Evolutionary conservation across 148 eudicot species (phyloP).

Genomic region (Rhododendron molle): DNA sequence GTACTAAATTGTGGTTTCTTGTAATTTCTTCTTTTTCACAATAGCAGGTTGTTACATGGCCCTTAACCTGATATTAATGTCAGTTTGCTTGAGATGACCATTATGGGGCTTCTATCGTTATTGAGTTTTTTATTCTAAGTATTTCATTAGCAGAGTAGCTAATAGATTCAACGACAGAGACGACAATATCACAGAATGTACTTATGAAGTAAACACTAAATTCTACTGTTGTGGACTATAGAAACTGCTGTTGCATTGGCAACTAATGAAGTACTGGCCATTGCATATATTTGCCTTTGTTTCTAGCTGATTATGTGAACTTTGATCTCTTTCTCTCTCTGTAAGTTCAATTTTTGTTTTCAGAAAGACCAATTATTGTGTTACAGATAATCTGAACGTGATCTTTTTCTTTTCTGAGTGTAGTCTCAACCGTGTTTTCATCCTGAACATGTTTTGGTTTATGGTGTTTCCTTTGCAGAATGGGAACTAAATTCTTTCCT

Average conservation of each 20-base stretch:
- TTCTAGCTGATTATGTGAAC: neutral
- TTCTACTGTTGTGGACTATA: neutral
- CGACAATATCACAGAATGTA: neutral
- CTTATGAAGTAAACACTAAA: neutral
- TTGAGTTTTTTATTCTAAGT: neutral
- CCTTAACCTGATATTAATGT: neutral
- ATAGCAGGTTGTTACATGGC: neutral
- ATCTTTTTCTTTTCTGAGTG: neutral
- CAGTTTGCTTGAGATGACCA: neutral
- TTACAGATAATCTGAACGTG: neutral
- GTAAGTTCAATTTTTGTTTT: neutral
- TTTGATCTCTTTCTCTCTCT: neutral
- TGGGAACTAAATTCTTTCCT: conserved; percentile 2
- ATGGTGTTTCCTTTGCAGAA: neutral
- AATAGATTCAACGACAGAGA: neutral
- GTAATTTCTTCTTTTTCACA: neutral
- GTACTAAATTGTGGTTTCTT: neutral
- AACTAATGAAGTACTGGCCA: neutral
- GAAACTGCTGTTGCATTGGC: neutral
- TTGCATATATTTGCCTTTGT: neutral
- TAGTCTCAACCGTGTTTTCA: neutral
- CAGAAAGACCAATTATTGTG: neutral
- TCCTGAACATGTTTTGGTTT: neutral
- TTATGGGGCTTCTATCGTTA: neutral
- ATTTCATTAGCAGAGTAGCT: neutral